These are phyloP conservation scores for Colletotrichum spinosum DNA, from an alignment of 2,329 filamentous ascomycete genomes.

Conservation along the genomic window DNA sequence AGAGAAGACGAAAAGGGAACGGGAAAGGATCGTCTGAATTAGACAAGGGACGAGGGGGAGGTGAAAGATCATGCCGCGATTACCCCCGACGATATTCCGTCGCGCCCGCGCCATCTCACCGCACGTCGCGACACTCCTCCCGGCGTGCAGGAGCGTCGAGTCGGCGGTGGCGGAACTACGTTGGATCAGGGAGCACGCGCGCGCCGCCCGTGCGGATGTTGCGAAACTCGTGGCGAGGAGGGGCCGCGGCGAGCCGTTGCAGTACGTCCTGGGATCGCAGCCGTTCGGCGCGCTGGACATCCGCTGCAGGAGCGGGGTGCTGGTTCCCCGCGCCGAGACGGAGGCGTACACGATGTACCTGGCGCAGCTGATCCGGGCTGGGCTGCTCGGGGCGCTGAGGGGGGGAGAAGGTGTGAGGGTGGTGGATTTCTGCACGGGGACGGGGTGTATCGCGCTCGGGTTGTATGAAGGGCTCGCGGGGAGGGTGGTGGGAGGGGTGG, in stretches of 20 bases:
- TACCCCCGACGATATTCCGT: constrained; percentile 68
- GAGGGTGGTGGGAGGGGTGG: constrained; percentile 52
- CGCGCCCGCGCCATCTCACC: constrained; percentile 65
- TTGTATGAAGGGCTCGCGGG: constrained; percentile 71
- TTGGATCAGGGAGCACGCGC: constrained; percentile 75
- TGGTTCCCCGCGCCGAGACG: constrained; percentile 87
- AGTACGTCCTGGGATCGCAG: constrained; percentile 90
- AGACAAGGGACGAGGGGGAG: constrained; percentile 9
- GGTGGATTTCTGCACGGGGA: constrained; percentile 90
- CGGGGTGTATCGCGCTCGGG: constrained; percentile 88
- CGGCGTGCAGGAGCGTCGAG: constrained; percentile 70
- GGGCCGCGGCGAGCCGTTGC: constrained; percentile 78
- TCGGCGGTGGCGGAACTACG: constrained; percentile 76
- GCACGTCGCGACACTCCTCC: constrained; percentile 70
- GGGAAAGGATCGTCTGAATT: neutral
- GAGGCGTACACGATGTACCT: constrained; percentile 74
- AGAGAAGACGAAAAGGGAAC: no score
- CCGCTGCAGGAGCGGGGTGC: constrained; percentile 77
- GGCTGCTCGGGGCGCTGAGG: constrained; percentile 14
- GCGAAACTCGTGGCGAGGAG: constrained; percentile 60
- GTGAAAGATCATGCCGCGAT: constrained; percentile 66
- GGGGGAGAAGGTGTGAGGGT: constrained; percentile 62
- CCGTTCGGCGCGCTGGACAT: constrained; percentile 90
- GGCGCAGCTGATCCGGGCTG: constrained; percentile 53
- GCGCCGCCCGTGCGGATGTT: constrained; percentile 15